Evolutionary conservation across 805 yeast species (phyloP), one percentile per base, ranked within the genome.

Genomic region (Starmerella khaoyaiensis): DNA sequence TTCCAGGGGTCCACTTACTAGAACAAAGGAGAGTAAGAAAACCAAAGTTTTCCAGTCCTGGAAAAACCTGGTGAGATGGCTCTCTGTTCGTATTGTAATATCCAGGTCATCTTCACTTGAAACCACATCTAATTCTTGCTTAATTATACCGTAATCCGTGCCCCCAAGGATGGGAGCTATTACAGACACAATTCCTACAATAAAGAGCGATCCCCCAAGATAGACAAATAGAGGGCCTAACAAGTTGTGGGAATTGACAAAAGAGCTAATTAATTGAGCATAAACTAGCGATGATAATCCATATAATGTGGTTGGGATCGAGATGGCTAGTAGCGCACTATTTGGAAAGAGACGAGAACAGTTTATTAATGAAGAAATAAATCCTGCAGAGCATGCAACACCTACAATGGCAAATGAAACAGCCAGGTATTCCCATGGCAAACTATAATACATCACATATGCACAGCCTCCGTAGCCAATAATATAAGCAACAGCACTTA

Each of bases 291-390:
- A 71, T 4, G 93, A 78, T 21, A 83, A 52, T 1, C 97, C 98
- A 56, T 79, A 86, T 45, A 78, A 78, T 0, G 93, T 72, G 2
- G 87, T 86, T 0, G 98, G 98, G 31, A 79, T 68, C 36, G 93
- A 78, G 30, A 87, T 82, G 22, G 94, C 79, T 38, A 87, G 58
- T 2, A 93, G 78, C 41, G 82, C 80, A 33, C 67, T 65, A 27
- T 71, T 63, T 0, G 93, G 93, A 52, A 74, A 80, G n/a, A 84
- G 69, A 50, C 79, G 75, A 2, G 95, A 93, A 60, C 94, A 82
- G 1, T 93, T 79, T n/a, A 54, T 53, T n/a, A 57, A 36, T 3
- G 58, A 51, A 8, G 56, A 45, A 21, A 62, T 50, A 38, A 57
- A 63, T 30, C 59, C 46, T 14, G 63, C 54, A 1, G 65, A 55